Base-by-base conservation (phyloP, 148 eudicot species). In the Chenopodium album region DNA sequence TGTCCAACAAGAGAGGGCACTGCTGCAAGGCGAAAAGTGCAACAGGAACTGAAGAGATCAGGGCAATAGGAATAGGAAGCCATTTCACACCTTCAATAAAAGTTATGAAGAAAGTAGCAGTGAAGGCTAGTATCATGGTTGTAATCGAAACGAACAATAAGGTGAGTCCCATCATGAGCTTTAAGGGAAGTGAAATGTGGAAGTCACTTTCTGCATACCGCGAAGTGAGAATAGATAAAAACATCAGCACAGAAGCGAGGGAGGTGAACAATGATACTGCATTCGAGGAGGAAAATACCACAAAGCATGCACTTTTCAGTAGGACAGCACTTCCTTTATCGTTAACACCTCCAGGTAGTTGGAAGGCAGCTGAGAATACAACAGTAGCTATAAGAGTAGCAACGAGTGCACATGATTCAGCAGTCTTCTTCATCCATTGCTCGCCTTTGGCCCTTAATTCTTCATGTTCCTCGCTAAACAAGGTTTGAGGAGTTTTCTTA, bases 121-220 rank as follows among this genome's bases (percentile, higher is more conserved):
- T 78, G 37, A 83, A 83, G 54, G 82, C 82, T 41, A 71, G 52
- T 71, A 83, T 76, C 88, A 86, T 86, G n/a, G 82, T 81, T 7
- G 79, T 54, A 54, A 86, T 83, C 2, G 84, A 86, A 14, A 86
- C 22, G 66, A 86, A 80, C 29, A 86, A 80, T 19, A 79, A 56
- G 68, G 68, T 64, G 0, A 78, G 65, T 4, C 86, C 84, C 22
- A 37, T 74, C 82, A 86, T 72, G 60, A 86, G 78, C 73, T 86
- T 83, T 37, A 22, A 62, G 13, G 88, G 86, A 26, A 86, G 48
- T 7, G 86, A 78, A 6, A n/a, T 69, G 34, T 79, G 77, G 66
- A 83, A 86, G 68, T 86, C 85, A 20, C 14, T 54, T 37, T 86
- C 81, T 71, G 75, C 76, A 62, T 79, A 85, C 17, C 80, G 75